phyloP scores from a whole-genome alignment of 257 asterid species.

The Gentiana macrophylla region DNA sequence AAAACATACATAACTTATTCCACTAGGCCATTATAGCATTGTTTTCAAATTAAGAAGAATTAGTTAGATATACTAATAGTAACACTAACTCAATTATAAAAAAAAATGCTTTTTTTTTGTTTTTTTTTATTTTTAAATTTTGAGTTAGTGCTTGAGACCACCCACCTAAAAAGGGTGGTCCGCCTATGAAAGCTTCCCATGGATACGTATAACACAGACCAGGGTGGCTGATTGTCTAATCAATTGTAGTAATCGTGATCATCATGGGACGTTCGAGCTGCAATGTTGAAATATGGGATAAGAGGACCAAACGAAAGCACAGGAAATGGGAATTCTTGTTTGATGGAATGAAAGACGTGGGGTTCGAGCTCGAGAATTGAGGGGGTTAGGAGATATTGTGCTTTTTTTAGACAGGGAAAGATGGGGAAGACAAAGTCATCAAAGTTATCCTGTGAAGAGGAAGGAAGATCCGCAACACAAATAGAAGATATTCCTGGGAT shows the following conservation, averaged over 20 bases:
- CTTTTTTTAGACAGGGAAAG: conserved; percentile 20
- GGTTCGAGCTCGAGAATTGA: conserved; percentile 40
- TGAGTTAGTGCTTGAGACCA: too few species aligned
- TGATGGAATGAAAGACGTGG: conserved; percentile 25
- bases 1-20: too few species aligned
- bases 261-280: conserved; percentile 9
- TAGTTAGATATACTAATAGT: too few species aligned
- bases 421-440: conserved; percentile 3
- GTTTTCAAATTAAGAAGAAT: too few species aligned
- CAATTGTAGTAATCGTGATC: conserved; percentile 25
- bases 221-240: conserved; percentile 40
- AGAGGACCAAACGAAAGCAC: conserved; percentile 52
- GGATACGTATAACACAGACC: conserved; percentile 46
- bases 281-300: conserved; percentile 33
- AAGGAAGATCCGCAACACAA: conserved; percentile 35
- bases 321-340: conserved; percentile 32
- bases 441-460: too few species aligned
- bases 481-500: conserved; percentile 45
- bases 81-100: too few species aligned
- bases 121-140: too few species aligned
- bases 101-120: too few species aligned
- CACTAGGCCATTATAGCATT: too few species aligned
- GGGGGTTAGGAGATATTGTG: conserved; percentile 28
- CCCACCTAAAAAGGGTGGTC: too few species aligned
- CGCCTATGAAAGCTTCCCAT: conserved; percentile 36